Conservation (phyloP, 371 early-diverging fungal genomes). For the Nematocida sp. region DNA sequence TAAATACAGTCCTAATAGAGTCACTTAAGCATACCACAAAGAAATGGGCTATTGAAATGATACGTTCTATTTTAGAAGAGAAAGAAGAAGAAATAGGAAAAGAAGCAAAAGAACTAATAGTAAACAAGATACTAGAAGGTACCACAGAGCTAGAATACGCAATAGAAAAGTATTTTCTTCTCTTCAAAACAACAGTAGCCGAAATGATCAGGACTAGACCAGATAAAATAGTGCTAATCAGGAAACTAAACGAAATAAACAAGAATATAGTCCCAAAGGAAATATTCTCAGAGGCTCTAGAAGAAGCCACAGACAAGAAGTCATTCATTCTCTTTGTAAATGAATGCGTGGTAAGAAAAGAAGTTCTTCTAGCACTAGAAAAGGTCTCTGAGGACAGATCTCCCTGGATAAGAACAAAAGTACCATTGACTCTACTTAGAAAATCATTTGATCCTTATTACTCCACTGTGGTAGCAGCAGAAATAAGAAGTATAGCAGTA, state of each 20-base stretch:
- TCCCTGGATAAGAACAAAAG: slow-evolving; percentile 7
- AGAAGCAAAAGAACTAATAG: slow-evolving; percentile 33
- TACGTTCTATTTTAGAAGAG: slow-evolving; percentile 43
- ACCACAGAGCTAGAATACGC: background rate
- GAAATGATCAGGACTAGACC: background rate
- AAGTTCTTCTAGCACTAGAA: slow-evolving; percentile 5
- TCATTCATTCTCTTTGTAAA: slow-evolving; percentile 25
- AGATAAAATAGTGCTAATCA: background rate
- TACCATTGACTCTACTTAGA: slow-evolving; percentile 3
- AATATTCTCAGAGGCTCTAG: background rate
- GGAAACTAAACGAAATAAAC: slow-evolving; percentile 18
- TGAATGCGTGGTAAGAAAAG: slow-evolving; percentile 11
- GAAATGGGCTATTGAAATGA: slow-evolving; percentile 7
- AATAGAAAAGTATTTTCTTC: slow-evolving; percentile 7
- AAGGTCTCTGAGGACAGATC: slow-evolving; percentile 37
- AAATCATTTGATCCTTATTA: slow-evolving; percentile 32
- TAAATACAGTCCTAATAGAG: slow-evolving; percentile 12
- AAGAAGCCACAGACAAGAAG: slow-evolving; percentile 10
- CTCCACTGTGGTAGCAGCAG: slow-evolving; percentile 6
- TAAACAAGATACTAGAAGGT: slow-evolving; percentile 27
- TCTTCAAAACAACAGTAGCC: slow-evolving; percentile 7
- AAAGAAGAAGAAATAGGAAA: slow-evolving; percentile 44
- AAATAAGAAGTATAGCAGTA: background rate
- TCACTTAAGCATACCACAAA: slow-evolving; percentile 23
- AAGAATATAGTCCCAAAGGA: slow-evolving; percentile 21